These are phyloP conservation scores for Davidsoniella australis DNA, from an alignment of 2,329 filamentous ascomycete species.

Conservation along the genomic window DNA sequence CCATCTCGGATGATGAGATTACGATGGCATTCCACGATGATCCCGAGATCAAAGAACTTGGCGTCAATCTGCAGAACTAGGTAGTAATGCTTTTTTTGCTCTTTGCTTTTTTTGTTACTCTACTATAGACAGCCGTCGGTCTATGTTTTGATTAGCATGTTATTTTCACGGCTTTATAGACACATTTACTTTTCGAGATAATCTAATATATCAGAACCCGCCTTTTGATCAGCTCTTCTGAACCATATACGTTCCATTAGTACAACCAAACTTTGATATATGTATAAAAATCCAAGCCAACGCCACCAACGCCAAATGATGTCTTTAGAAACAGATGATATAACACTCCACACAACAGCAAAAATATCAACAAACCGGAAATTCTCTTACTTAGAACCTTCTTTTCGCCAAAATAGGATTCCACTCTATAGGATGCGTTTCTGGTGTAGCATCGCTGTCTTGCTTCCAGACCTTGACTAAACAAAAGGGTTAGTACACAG, in stretches of 20 bases:
- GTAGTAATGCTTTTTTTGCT: conserved; percentile 14
- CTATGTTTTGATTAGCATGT: background rate
- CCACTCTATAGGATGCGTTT: conserved; percentile 87
- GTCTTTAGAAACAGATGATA: background rate
- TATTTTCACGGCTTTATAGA: background rate
- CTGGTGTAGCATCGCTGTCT: conserved; percentile 76
- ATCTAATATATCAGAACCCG: too few relatives aligned
- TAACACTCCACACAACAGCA: background rate
- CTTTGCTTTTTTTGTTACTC: background rate
- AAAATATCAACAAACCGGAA: background rate
- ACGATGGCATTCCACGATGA: conserved; percentile 78
- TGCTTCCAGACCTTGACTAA: conserved; percentile 88
- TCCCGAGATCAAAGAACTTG: conserved; percentile 65
- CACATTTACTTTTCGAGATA: too few relatives aligned
- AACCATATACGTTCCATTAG: background rate
- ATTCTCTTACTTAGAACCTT: conserved; percentile 4
- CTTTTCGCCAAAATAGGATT: conserved; percentile 40
- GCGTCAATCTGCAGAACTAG: conserved; percentile 27
- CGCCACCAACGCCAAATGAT: background rate
- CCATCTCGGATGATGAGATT: conserved; percentile 81
- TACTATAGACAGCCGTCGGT: background rate
- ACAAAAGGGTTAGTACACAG: background rate
- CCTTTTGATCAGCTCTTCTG: too few relatives aligned
- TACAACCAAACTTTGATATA: background rate
- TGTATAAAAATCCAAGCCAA: background rate